Evolutionary conservation across 768 basidiomycete genomes (phyloP), one percentile per base, ranked within the genome.

Genomic region (Suillus cothurnatus): DNA sequence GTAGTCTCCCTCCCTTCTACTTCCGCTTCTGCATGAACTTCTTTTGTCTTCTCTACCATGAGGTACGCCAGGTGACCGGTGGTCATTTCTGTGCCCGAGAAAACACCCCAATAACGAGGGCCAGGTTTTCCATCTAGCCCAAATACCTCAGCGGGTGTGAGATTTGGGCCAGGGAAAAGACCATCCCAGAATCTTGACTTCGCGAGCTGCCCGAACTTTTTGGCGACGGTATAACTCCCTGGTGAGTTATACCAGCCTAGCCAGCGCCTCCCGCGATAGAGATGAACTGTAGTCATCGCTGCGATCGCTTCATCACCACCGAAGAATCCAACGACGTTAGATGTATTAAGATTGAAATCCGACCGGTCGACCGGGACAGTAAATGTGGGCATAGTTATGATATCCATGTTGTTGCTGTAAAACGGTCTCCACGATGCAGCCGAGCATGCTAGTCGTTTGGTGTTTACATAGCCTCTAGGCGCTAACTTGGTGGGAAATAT

Each of bases 241-340:
- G 77, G 78, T 23, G 71, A 76, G 57, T 79, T 80, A 34, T 79
- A 79, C 75, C 75, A 79, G n/a, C 78, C 79, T 17, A 79, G 63
- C 75, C 74, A 80, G 47, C 71, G 72, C 61, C 74, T 71, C n/a
- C 71, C 72, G 53, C 73, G 59, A 61, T 71, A 77, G 28, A 79
- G 64, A 57, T 78, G 79, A 11, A 80, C 70, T 26, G 74, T 71
- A 14, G 71, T 66, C 70, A 80, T 78, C 26, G 78, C 76, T 8
- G 77, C 70, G 21, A 79, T 70, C 6, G 73, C 77, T 64, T 79
- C 78, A 31, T 76, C 71, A 5, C 79, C 74, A 3, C 79, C 79
- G 11, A 80, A 73, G 61, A 79, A 76, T 38, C 77, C 76, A 32
- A 73, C 74, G 5, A 79, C 69, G n/a, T 72, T 78, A 5, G 74